These are phyloP conservation scores for Neurospora intermedia DNA, from an alignment of 495 filamentous ascomycete species.

Conservation along the genomic window DNA sequence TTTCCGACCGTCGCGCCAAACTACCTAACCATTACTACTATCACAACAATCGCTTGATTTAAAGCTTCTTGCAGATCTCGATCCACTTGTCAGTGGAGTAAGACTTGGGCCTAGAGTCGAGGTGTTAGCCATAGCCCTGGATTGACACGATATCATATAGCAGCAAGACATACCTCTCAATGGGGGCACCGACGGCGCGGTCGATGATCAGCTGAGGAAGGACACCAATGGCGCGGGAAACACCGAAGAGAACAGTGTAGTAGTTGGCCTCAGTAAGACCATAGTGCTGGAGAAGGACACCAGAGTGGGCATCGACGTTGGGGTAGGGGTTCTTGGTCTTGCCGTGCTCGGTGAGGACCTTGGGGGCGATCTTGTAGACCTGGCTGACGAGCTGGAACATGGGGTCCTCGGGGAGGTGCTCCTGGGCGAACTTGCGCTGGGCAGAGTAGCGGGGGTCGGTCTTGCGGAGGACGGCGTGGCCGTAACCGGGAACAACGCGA, in stretches of 20 bases:
- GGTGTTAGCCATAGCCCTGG: neutral
- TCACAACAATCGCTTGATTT: conserved; percentile 27
- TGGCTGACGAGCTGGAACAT: conserved; percentile 99
- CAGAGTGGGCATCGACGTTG: conserved; percentile 61
- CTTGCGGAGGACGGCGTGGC: conserved; percentile 98
- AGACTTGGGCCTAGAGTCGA: conserved; percentile 68
- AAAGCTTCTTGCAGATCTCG: conserved; percentile 82
- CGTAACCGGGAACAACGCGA: conserved; percentile 94
- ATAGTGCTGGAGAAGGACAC: conserved; percentile 98
- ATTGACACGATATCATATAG: neutral
- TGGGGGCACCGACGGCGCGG: conserved; percentile 83
- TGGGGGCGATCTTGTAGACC: conserved; percentile 98
- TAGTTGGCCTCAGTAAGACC: conserved; percentile 97
- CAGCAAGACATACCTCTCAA: conserved; percentile 42
- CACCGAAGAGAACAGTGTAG: conserved; percentile 99
- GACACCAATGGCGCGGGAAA: conserved; percentile 94
- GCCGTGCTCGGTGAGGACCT: conserved; percentile 95
- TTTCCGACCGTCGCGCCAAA: conserved; percentile 21
- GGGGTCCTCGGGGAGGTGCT: conserved; percentile 80
- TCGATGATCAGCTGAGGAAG: conserved; percentile 99
- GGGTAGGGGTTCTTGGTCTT: conserved; percentile 82
- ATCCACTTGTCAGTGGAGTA: conserved; percentile 96
- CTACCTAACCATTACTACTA: conserved; percentile 11
- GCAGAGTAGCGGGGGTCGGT: conserved; percentile 97
- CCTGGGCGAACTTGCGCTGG: conserved; percentile 90